Base-by-base conservation (phyloP, 202 grass and related monocot species). In the Schoenoplectus triqueter region DNA sequence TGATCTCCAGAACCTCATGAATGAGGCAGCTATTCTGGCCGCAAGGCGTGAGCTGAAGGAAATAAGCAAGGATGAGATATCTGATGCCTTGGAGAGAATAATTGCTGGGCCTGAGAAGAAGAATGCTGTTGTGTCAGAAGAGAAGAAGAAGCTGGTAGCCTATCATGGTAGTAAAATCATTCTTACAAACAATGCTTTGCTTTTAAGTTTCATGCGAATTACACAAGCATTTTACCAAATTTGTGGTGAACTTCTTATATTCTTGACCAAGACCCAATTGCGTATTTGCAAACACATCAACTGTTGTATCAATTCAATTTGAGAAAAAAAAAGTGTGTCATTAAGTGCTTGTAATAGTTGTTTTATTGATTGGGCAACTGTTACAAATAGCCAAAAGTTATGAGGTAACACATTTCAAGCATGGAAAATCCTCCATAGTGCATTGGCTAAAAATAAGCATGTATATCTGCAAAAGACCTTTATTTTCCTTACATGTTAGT, bases 51-150 rank as follows among this genome's bases (percentile, higher is more conserved):
- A 98, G 80, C 91, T 98, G 13, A 98, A 98, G 79, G 96, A 98
- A 85, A 98, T 98, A 63, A 98, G 96, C 88, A 98, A 98, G 87
- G 96, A 95, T 85, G 96, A 98, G 84, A 98, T 98, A 15, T 94
- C 96, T 47, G 96, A 98, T 85, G 96, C 96, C 75, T 82, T 98
- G 49, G 95, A 95, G 92, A 95, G 93, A 84, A 98, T 98, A 77
- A 98, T 98, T 83, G 95, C 95, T 54, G 95, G 96, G 18, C 96
- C 96, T 7, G 96, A 98, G 90, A 95, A 98, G 91, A 98, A 98
- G 88, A 98, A 95, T 77, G 96, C 93, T 1, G 93, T 98, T 80
- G 93, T 98, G 47, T 98, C 96, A 77, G 96, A 98, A 47, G 91
- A 94, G 78, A 98, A 95, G 91, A 95, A 84, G 84, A 95, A 73